Evolutionary conservation across 2,329 filamentous ascomycete genomes (phyloP), one percentile per base, ranked within the genome.

Genomic region (Colletotrichum sp.): DNA sequence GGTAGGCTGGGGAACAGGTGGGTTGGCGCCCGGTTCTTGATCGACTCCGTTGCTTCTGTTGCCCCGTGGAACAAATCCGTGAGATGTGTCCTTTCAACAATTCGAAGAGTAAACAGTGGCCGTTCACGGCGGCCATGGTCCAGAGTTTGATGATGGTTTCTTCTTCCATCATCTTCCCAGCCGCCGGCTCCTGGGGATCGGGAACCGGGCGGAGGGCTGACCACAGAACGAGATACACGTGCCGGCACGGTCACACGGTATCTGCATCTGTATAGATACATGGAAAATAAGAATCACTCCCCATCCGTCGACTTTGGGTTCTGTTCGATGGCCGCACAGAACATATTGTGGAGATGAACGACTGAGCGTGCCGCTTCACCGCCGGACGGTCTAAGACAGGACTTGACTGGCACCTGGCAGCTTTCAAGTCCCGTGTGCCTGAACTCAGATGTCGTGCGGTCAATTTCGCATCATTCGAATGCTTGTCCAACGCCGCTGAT

Each of bases 361-460:
- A 75, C 73, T 75, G 56, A 73, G 69, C 73, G 56, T 68, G 55
- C 69, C 62, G 73, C 69, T 73, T 75, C 73, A 75, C 73, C 73
- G 69, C 73, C 63, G 48, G 38, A 56, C 32, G 69, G 72, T 74
- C 72, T 74, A 43, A 72, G 72, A 74, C 72, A 72, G 59, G 38
- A n/a, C 32, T 58, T 73, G 73, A 30, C 69, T 67, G 69, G 63
- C 73, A 68, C 48, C 63, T 75, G 73, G 73, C 73, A 71, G 69
- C 69, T 55, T 63, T 64, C 69, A 52, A 59, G 36, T 62, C 63
- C 58, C 63, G 69, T 72, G 73, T 64, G 58, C 43, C 36, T 48
- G 55, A 26, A 43, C 69, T 74, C 24, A 59, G 52, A 56, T 52
- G 21, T 72, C 62, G 72, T 55, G 62, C 69, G 55, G 69, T 59